Conservation (phyloP, 805 yeast species). For the Teunomyces gatunensis region DNA sequence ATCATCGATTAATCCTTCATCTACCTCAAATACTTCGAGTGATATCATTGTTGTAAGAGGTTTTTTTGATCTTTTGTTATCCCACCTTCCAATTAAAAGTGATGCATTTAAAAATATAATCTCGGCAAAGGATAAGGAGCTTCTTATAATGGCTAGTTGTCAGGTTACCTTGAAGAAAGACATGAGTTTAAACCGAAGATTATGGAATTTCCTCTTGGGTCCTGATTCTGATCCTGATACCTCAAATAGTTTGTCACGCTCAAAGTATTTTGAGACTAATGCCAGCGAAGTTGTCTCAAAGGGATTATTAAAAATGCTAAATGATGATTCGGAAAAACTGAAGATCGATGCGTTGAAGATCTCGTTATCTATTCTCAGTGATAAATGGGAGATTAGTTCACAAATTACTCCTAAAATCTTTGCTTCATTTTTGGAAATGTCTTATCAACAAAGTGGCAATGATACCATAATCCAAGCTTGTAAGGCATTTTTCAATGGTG, state of each 20-base stretch:
- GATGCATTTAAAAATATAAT: constrained; percentile 50
- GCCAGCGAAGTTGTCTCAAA: constrained; percentile 51
- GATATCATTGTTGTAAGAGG: constrained; percentile 81
- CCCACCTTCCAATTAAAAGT: constrained; percentile 65
- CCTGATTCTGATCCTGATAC: constrained; percentile 47
- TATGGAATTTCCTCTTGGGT: constrained; percentile 92
- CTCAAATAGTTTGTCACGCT: constrained; percentile 23
- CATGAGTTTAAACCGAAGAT: constrained; percentile 90
- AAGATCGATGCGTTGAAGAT: constrained; percentile 58
- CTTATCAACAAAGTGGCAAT: constrained; percentile 28
- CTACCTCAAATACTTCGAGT: constrained; percentile 33
- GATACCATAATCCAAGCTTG: constrained; percentile 57
- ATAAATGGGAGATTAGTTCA: constrained; percentile 92
- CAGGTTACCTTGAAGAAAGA: constrained; percentile 74
- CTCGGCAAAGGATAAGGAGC: constrained; percentile 51
- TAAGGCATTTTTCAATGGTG: constrained; percentile 74
- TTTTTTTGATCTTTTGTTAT: constrained; percentile 73
- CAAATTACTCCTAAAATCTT: constrained; percentile 67
- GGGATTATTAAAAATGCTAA: constrained; percentile 53
- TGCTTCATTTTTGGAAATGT: constrained; percentile 57
- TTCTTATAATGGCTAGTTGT: constrained; percentile 61
- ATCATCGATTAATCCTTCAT: constrained; percentile 51
- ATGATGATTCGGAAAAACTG: constrained; percentile 26
- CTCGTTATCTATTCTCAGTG: constrained; percentile 68
- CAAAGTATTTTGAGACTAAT: constrained; percentile 57